Percentiles rank a stretch among this genome's conserved stretches.
phyloP scores from a whole-genome alignment of 495 filamentous ascomycete species.

The Jackrogersella multiformis region DNA sequence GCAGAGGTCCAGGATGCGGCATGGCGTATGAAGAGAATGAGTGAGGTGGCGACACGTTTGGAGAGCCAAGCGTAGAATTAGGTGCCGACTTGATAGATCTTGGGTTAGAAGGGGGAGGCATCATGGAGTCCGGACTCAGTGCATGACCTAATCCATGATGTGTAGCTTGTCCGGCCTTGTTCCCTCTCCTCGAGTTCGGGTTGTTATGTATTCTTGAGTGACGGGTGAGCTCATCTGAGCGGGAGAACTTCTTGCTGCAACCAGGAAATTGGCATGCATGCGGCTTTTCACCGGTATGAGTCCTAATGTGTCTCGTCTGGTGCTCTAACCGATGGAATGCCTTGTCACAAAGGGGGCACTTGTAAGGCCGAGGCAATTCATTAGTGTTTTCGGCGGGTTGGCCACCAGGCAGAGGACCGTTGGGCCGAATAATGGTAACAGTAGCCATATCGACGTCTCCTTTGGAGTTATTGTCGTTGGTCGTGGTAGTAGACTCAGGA shows the following conservation, averaged over 20 bases:
- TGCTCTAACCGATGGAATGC: constrained; percentile 98
- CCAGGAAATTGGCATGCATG: constrained; percentile 94
- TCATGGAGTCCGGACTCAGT: constrained; percentile 63
- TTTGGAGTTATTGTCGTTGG: constrained; percentile 44
- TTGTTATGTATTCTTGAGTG: constrained; percentile 99
- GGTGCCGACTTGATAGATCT: constrained; percentile 81
- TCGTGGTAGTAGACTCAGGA: constrained; percentile 58
- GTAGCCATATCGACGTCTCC: constrained; percentile 71
- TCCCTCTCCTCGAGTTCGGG: constrained; percentile 92
- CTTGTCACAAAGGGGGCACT: constrained; percentile 98
- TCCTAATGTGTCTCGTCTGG: constrained; percentile 96
- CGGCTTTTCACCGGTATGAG: constrained; percentile 98
- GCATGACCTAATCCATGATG: constrained; percentile 46
- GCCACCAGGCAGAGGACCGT: constrained; percentile 69
- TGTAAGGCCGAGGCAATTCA: constrained; percentile 95
- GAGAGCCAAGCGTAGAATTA: constrained; percentile 85
- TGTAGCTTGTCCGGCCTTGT: constrained; percentile 73
- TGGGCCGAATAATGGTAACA: constrained; percentile 73
- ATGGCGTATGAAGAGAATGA: constrained; percentile 81
- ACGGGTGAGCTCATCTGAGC: constrained; percentile 94
- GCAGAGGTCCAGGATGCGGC: constrained; percentile 66
- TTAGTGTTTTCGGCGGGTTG: constrained; percentile 59
- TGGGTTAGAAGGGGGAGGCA: constrained; percentile 81
- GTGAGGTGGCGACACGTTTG: constrained; percentile 95
- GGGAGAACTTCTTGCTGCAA: constrained; percentile 96